Evolutionary conservation across 169 alveolate genomes (phyloP).

Genomic region (Cryptosporidium sp.): DNA sequence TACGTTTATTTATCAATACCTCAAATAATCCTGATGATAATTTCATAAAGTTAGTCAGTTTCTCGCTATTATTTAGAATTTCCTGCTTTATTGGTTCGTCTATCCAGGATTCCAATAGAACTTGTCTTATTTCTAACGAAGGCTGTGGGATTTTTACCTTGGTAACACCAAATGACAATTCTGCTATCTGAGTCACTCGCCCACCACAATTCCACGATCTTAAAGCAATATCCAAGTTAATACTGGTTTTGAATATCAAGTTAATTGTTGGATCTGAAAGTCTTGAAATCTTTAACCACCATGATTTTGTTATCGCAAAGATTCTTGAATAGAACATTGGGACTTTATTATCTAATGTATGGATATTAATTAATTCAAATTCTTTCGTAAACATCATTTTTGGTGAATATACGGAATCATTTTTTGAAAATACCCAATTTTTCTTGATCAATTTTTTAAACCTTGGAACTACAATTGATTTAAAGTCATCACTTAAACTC

Average conservation of each 20-base stretch:
- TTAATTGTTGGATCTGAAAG: conserved; percentile 62
- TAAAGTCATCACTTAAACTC: conserved; percentile 35
- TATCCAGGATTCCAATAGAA: conserved; percentile 66
- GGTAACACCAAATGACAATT: conserved; percentile 18
- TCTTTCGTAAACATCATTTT: conserved; percentile 47
- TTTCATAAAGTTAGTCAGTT: conserved; percentile 32
- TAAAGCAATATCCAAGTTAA: conserved; percentile 54
- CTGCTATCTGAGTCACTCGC: conserved; percentile 6
- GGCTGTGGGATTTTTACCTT: conserved; percentile 32
- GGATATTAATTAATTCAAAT: conserved; percentile 33
- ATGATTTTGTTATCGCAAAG: conserved; percentile 30
- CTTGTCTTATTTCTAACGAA: conserved; percentile 4
- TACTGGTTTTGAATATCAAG: conserved; percentile 13
- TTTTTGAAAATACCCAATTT: conserved; percentile 25
- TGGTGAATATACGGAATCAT: conserved; percentile 39
- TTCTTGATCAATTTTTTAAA: conserved; percentile 11
- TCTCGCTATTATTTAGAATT: conserved; percentile 19
- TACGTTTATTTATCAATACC: conserved; percentile 17
- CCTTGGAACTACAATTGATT: conserved; percentile 22
- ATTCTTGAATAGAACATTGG: conserved; percentile 44
- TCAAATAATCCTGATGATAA: conserved; percentile 18
- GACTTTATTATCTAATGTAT: conserved; percentile 18
- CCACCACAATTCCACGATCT: conserved; percentile 72
- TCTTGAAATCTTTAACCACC: conserved; percentile 43
- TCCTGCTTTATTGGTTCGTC: not conserved